Percentiles rank a stretch among this genome's conserved stretches.
These are phyloP conservation scores for Sedum album DNA, from an alignment of 164 flowering plant species.

Conservation along the genomic window DNA sequence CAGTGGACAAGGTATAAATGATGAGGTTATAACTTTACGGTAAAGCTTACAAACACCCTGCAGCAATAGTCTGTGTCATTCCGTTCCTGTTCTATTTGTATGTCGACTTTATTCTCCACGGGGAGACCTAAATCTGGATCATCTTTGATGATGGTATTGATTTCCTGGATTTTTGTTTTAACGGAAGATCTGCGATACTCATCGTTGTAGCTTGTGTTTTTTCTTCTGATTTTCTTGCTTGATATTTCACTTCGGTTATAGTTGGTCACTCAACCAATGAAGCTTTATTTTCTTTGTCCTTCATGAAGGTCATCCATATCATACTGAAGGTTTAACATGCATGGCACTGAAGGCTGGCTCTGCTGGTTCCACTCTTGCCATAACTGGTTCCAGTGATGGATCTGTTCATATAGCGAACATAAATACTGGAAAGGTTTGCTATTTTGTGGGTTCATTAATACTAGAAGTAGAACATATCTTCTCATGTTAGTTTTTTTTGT, in stretches of 20 bases:
- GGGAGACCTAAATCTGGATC: background rate
- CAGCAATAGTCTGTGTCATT: background rate
- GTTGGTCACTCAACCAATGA: background rate
- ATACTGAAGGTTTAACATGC: slow-evolving; percentile 74
- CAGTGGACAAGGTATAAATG: too few species aligned
- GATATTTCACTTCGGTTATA: background rate
- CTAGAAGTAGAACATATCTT: background rate
- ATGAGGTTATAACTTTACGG: background rate
- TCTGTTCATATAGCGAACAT: slow-evolving; percentile 71
- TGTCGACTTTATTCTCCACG: background rate
- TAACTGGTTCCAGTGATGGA: slow-evolving; percentile 71
- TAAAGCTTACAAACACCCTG: background rate
- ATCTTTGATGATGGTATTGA: background rate
- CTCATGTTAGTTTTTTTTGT: too few species aligned
- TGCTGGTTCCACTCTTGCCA: slow-evolving; percentile 66
- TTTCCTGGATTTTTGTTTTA: background rate
- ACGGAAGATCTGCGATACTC: background rate
- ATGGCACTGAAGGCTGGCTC: slow-evolving; percentile 56
- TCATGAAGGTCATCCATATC: slow-evolving; percentile 70
- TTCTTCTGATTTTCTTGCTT: background rate
- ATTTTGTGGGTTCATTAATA: background rate
- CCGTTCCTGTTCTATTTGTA: background rate
- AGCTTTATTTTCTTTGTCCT: background rate
- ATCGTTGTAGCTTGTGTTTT: background rate
- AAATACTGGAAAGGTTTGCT: slow-evolving; percentile 63